Percentiles rank a stretch among this genome's conserved stretches.
Evolutionary conservation across 2,329 filamentous ascomycete genomes (phyloP).

Genomic region (Aureobasidium namibiae): DNA sequence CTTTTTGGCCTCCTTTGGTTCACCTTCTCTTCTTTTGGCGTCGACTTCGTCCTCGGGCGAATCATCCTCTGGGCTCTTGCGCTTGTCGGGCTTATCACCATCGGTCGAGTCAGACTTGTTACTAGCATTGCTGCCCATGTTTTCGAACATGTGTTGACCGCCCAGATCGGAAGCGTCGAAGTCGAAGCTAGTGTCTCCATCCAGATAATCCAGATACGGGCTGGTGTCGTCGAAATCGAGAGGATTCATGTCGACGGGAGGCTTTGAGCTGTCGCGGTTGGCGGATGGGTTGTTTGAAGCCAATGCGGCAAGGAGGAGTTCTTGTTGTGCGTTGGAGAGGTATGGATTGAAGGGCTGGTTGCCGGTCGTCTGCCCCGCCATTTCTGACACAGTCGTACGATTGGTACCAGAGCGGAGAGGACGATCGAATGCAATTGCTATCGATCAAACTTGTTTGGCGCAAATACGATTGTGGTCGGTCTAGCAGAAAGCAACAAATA

Average conservation of each 20-base stretch:
- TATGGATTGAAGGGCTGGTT: slow-evolving; percentile 29
- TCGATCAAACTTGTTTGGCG: background rate
- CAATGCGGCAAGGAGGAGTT: slow-evolving; percentile 40
- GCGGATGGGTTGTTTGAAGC: slow-evolving; percentile 33
- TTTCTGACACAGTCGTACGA: slow-evolving; percentile 10
- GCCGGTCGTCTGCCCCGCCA: slow-evolving; percentile 13
- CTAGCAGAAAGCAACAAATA: background rate
- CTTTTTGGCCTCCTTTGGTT: slow-evolving; percentile 87
- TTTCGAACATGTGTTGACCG: slow-evolving; percentile 62
- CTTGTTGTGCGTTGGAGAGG: slow-evolving; percentile 39
- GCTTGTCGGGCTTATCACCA: slow-evolving; percentile 56
- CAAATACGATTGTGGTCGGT: background rate
- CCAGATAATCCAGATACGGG: slow-evolving; percentile 76
- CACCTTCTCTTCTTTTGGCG: slow-evolving; percentile 70
- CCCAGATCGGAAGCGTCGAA: slow-evolving; percentile 56
- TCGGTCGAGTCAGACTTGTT: slow-evolving; percentile 27
- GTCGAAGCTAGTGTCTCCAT: slow-evolving; percentile 65
- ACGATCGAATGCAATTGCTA: background rate
- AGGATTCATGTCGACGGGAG: slow-evolving; percentile 17
- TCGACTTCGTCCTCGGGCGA: slow-evolving; percentile 57
- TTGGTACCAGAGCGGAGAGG: slow-evolving; percentile 1
- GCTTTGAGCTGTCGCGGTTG: slow-evolving; percentile 1
- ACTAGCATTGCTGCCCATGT: slow-evolving; percentile 48
- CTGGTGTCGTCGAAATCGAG: slow-evolving; percentile 38
- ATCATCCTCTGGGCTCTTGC: slow-evolving; percentile 59